Percentiles rank a stretch among this genome's conserved stretches.
Conservation (phyloP, 225 moss, liverwort and hornwort genomes). For the Sphagnum tenellum region DNA sequence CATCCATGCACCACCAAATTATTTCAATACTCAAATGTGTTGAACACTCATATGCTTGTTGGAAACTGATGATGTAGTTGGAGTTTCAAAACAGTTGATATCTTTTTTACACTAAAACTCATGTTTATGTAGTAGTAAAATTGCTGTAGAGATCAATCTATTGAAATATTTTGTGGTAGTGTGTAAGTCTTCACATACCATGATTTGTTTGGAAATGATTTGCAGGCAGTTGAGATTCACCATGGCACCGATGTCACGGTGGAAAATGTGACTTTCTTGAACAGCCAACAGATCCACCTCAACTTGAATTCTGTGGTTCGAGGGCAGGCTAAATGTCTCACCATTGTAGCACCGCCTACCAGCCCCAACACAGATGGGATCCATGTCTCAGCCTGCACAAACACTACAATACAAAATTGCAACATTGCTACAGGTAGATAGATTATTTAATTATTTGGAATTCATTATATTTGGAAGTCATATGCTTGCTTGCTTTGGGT, state of each 20-base stretch:
- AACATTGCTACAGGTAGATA: constrained; percentile 20
- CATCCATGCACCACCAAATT: too few relatives aligned
- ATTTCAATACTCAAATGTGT: too few relatives aligned
- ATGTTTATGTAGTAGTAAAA: too few relatives aligned
- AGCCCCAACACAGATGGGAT: constrained; percentile 49
- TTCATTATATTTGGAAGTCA: too few relatives aligned
- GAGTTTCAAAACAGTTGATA: too few relatives aligned
- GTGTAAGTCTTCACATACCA: neutral
- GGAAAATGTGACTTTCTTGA: constrained; percentile 9
- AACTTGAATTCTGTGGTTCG: constrained; percentile 4
- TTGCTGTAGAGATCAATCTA: too few relatives aligned
- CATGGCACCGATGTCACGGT: constrained; percentile 17
- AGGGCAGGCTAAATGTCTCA: constrained; percentile 8
- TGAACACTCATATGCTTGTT: too few relatives aligned
- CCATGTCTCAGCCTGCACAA: constrained; percentile 12
- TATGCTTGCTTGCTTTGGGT: too few relatives aligned
- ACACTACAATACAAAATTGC: constrained; percentile 17
- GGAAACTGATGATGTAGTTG: too few relatives aligned
- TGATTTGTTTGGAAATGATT: neutral
- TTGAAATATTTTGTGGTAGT: too few relatives aligned
- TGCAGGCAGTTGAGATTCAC: constrained; percentile 14
- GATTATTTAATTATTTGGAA: too few relatives aligned
- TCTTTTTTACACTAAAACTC: too few relatives aligned
- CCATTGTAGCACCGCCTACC: constrained; percentile 12
- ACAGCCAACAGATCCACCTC: constrained; percentile 35